Evolutionary conservation across 441 rosid genomes (phyloP), one percentile per base, ranked within the genome.

Genomic region (Rhodomyrtus psidioides): DNA sequence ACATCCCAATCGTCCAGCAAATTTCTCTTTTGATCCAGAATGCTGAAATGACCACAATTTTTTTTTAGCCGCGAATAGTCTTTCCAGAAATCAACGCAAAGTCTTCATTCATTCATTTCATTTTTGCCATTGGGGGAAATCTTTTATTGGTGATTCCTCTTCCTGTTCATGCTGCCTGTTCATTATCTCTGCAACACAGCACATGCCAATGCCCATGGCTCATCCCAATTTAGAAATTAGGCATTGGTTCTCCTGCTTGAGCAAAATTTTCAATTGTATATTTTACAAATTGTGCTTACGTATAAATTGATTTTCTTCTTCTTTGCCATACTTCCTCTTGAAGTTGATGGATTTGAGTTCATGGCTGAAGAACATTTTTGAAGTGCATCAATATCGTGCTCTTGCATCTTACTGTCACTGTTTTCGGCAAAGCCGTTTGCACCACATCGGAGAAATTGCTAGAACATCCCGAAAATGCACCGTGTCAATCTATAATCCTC

Each of bases 361-460:
- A 5, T 34, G 46, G 49, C 26, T 34, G 26, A 21, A 24, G 16
- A 70, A 70, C 15, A 34, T 34, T 23, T 70, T 12, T 21, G 8
- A 70, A 39, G 26, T 70, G 79, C 49, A 34, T 70, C 79, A 10
- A 5, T 70, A 0, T 34, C 34, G 26, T 21, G 16, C 9, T 39
- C 49, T 10, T 34, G 2, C 5, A 34, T 70, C 46, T 17, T 62
- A 65, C 8, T 1, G 79, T 26, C n/a, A 12, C 28, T 27, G 3
- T 5, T 65, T 23, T 12, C 5, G 0, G 2, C 19, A n/a, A 34
- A 70, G 15, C 49, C 0, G 8, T 34, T 0, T 65, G n/a, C 49
- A 21, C 24, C 49, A 9, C 10, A 34, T 1, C 4, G 24, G n/a
- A 34, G 24, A 70, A 65, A 21, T 70, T 10, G 23, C 26, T 1